Conservation (phyloP, 805 yeast genomes). For the Debaryomyces prosopidis region DNA sequence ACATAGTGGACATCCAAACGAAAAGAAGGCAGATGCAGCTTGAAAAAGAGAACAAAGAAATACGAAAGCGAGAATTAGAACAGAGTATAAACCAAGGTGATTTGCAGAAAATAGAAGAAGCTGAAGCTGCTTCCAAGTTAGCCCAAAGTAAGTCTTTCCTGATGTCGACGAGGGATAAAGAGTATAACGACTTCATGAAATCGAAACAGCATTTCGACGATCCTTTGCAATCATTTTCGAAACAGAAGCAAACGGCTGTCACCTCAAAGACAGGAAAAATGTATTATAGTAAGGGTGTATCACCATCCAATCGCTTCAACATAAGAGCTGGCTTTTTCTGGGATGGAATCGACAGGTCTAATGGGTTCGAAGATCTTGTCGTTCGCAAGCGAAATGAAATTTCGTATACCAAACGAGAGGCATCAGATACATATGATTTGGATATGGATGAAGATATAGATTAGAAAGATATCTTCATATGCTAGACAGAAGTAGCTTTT, state of each 20-base stretch:
- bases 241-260: constrained; percentile 9
- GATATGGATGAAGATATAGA: background rate
- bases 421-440: background rate
- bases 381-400: constrained; percentile 38
- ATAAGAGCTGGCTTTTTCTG: constrained; percentile 80
- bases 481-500: too few species aligned
- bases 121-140: constrained; percentile 32
- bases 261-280: constrained; percentile 47
- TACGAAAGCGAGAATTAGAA: constrained; percentile 14
- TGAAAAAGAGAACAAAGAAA: constrained; percentile 16
- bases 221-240: constrained; percentile 55
- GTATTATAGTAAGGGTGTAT: constrained; percentile 49
- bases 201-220: constrained; percentile 52
- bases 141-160: constrained; percentile 19
- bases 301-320: constrained; percentile 70
- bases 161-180: constrained; percentile 35
- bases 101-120: constrained; percentile 36
- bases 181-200: constrained; percentile 33
- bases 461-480: too few species aligned
- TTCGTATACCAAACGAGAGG: constrained; percentile 20
- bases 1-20: constrained; percentile 43
- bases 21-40: constrained; percentile 19
- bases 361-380: constrained; percentile 76
- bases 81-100: constrained; percentile 36
- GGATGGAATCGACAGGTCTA: constrained; percentile 86